Percentiles rank a stretch among this genome's conserved stretches.
phyloP scores from a whole-genome alignment of 768 basidiomycete genomes.

The Mycena albidolilacea region DNA sequence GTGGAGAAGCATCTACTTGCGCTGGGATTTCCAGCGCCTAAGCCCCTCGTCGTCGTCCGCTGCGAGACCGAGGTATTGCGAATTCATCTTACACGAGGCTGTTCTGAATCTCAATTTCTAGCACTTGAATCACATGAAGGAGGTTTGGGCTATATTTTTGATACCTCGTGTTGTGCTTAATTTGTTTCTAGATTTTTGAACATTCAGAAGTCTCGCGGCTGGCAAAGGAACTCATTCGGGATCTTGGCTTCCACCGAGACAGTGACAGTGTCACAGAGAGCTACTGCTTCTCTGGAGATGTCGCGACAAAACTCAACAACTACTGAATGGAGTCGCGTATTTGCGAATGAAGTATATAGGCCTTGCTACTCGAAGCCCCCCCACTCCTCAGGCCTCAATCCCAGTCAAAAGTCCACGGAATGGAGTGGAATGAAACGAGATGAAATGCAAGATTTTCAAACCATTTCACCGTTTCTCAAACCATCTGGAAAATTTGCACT shows the following conservation, averaged over 20 bases:
- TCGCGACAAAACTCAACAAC: conserved; percentile 25
- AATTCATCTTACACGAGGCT: background rate
- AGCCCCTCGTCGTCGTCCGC: conserved; percentile 32
- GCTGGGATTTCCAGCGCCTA: conserved; percentile 25
- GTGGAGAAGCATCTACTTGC: conserved; percentile 29
- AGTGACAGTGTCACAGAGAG: conserved; percentile 2
- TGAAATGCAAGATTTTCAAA: no score
- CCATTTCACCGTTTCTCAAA: no score
- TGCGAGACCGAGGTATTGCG: conserved; percentile 19
- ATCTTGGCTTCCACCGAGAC: conserved; percentile 27
- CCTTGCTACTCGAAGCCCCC: no score
- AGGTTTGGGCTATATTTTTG: conserved; percentile 18
- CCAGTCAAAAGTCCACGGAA: no score
- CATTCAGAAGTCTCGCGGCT: conserved; percentile 23
- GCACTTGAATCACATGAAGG: conserved; percentile 30
- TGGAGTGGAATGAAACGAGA: no score
- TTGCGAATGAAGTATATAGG: no score
- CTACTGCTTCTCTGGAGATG: conserved; percentile 26
- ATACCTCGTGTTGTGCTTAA: conserved; percentile 6
- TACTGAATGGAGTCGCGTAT: background rate
- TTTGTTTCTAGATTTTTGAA: conserved; percentile 25
- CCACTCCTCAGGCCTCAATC: no score
- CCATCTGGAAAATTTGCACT: no score
- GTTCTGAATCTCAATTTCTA: conserved; percentile 13
- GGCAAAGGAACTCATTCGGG: conserved; percentile 7